phyloP scores from a whole-genome alignment of 2,329 filamentous ascomycete species.

The Alternaria gansuensis region DNA sequence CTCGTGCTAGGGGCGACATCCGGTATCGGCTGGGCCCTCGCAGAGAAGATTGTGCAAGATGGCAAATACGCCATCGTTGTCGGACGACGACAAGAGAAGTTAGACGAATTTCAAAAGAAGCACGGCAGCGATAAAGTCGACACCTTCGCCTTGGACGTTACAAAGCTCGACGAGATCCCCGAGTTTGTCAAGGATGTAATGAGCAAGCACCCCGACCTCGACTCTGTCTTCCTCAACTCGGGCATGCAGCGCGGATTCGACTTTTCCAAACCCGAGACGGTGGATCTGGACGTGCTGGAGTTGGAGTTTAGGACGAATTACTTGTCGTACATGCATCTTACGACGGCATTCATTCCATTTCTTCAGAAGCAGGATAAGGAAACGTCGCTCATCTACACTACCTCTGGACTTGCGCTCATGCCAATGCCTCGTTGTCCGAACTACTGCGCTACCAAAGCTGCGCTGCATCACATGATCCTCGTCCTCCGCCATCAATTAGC shows the following conservation, averaged over 20 bases:
- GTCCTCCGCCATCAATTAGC: conserved; percentile 62
- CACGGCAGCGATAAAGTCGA: conserved; percentile 59
- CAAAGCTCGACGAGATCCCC: conserved; percentile 59
- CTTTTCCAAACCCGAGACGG: conserved; percentile 59
- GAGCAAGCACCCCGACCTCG: conserved; percentile 60
- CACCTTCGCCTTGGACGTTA: conserved; percentile 61
- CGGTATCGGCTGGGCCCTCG: conserved; percentile 62
- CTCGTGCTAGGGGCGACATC: conserved; percentile 64
- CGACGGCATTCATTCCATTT: conserved; percentile 61
- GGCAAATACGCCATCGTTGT: conserved; percentile 60
- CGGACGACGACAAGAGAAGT: conserved; percentile 62
- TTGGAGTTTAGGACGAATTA: conserved; percentile 63
- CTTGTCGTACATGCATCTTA: conserved; percentile 59
- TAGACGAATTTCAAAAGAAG: conserved; percentile 59
- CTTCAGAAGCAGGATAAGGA: conserved; percentile 57
- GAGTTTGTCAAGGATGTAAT: conserved; percentile 56
- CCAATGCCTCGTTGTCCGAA: conserved; percentile 60
- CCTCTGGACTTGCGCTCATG: conserved; percentile 61
- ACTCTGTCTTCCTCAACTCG: conserved; percentile 63
- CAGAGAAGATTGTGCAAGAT: conserved; percentile 59
- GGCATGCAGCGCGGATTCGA: conserved; percentile 63
- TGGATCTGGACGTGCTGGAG: conserved; percentile 57
- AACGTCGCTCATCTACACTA: conserved; percentile 59
- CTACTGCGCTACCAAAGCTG: conserved; percentile 66
- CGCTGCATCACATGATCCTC: conserved; percentile 64